These are phyloP conservation scores for Solanum gracilifrons DNA, from an alignment of 257 asterid genomes.

Conservation along the genomic window DNA sequence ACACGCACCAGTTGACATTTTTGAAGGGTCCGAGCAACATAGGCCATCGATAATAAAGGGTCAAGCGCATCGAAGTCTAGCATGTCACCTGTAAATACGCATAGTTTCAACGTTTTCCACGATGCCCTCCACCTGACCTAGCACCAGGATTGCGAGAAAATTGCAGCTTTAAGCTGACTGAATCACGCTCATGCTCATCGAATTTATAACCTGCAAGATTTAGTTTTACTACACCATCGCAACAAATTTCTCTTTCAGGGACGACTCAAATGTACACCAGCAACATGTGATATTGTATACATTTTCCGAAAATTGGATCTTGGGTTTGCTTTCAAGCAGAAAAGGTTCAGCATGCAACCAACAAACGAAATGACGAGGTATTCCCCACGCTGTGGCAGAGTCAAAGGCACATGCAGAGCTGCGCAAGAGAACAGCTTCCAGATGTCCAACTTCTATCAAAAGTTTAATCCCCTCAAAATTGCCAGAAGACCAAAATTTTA, in stretches of 20 bases:
- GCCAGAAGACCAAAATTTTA: not conserved
- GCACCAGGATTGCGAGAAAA: constrained; percentile 60
- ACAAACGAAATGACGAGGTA: not conserved
- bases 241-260: not conserved
- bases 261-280: not conserved
- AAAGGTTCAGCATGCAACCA: not conserved
- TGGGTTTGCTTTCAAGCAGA: not conserved
- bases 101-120: constrained; percentile 38
- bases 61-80: constrained; percentile 20
- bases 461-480: not conserved
- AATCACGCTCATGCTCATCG: constrained; percentile 52
- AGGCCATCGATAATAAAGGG: constrained; percentile 21
- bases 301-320: not conserved
- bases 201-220: constrained; percentile 65
- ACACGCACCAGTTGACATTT: not conserved
- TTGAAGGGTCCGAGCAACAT: not conserved
- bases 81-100: constrained; percentile 41
- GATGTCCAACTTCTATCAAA: not conserved
- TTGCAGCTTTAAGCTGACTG: constrained; percentile 41
- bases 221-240: constrained; percentile 19
- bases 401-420: not conserved
- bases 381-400: not conserved
- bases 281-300: not conserved
- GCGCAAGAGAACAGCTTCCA: not conserved
- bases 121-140: constrained; percentile 54